Percentiles rank a stretch among this genome's conserved stretches.
Conservation (phyloP, 2,329 filamentous ascomycete species). For the Aureobasidium sp. region DNA sequence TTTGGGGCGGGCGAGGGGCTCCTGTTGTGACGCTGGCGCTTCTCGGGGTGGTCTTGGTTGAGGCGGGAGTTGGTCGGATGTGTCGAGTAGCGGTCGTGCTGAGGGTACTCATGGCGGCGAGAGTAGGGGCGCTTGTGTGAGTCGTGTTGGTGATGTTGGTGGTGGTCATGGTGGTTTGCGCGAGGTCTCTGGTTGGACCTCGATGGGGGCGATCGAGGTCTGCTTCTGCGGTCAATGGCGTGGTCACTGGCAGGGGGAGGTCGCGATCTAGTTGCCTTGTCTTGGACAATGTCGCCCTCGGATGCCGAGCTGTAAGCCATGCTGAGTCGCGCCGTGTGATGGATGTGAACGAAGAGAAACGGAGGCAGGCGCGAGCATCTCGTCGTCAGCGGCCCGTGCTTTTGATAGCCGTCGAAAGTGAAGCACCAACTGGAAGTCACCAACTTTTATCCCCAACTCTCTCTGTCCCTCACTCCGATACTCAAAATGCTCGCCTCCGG, state of each 20-base stretch:
- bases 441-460: not conserved
- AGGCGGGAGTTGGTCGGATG: not conserved
- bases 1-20: slow-evolving; percentile 18
- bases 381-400: not conserved
- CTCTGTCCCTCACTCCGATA: not conserved
- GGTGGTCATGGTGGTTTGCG: slow-evolving; percentile 44
- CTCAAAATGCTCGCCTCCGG: slow-evolving; percentile 6
- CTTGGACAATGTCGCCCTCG: slow-evolving; percentile 81
- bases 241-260: slow-evolving; percentile 62
- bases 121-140: slow-evolving; percentile 15
- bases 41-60: not conserved
- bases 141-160: slow-evolving; percentile 31
- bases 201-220: slow-evolving; percentile 45
- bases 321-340: not conserved
- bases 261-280: slow-evolving; percentile 77
- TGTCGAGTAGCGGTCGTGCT: slow-evolving; percentile 39
- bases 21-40: slow-evolving; percentile 15
- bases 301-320: slow-evolving; percentile 56
- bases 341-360: not conserved
- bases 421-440: not conserved
- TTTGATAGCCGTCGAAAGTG: not conserved
- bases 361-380: not conserved
- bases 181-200: slow-evolving; percentile 28
- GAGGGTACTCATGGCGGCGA: slow-evolving; percentile 54
- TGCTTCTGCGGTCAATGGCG: slow-evolving; percentile 89